Conservation (phyloP, 257 asterid species). For the Scutellaria galericulata region DNA sequence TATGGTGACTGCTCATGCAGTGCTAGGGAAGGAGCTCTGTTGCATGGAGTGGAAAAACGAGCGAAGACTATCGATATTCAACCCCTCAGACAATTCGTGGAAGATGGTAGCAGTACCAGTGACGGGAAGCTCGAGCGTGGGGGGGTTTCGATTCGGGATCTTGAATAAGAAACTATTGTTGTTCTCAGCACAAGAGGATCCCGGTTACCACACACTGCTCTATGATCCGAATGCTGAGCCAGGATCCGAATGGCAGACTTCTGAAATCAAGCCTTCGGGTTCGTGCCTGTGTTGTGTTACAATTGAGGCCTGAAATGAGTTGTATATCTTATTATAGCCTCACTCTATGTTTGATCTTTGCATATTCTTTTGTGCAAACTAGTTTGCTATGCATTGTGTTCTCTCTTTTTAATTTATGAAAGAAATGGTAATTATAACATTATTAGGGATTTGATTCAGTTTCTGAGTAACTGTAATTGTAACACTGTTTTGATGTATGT, state of each 20-base stretch:
- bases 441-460: background rate
- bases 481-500: background rate
- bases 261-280: conserved; percentile 66
- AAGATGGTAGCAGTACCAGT: conserved; percentile 67
- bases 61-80: conserved; percentile 61
- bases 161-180: conserved; percentile 74
- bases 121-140: conserved; percentile 64
- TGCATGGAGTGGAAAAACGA: conserved; percentile 91
- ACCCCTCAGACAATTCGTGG: conserved; percentile 66
- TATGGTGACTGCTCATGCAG: conserved; percentile 89
- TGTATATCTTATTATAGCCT: no score
- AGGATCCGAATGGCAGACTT: conserved; percentile 71
- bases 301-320: conserved; percentile 60
- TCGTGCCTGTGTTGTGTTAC: conserved; percentile 66
- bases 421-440: background rate
- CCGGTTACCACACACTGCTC: conserved; percentile 51
- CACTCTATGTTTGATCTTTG: no score
- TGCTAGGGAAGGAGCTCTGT: conserved; percentile 62
- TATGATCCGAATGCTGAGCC: conserved; percentile 73
- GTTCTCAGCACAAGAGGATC: conserved; percentile 57
- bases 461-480: background rate
- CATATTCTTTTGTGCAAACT: background rate
- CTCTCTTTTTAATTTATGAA: background rate
- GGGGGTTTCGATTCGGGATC: conserved; percentile 63
- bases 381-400: background rate